A percentile compares a stretch with the other conserved stretches of the same genome.
Evolutionary conservation across 805 yeast genomes (phyloP).

Genomic region (Yueomyces sp.): DNA sequence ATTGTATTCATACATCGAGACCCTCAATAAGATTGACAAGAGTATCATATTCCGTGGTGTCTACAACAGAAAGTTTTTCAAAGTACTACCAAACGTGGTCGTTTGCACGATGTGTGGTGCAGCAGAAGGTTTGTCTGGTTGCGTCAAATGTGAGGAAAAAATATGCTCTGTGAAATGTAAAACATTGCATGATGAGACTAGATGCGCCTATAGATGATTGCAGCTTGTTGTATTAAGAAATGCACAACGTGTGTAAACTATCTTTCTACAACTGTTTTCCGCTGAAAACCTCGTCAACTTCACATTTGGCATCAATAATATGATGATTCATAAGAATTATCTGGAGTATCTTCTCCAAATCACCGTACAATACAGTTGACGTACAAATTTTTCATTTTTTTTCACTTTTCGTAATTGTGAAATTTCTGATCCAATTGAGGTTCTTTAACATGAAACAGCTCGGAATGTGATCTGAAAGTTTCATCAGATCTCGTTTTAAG

Average conservation of each 20-base stretch:
- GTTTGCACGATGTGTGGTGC: slow-evolving; percentile 25
- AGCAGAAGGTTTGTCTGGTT: slow-evolving; percentile 20
- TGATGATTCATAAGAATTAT: too few relatives aligned
- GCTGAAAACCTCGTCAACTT: neutral
- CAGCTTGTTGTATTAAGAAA: too few relatives aligned
- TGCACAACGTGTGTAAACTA: too few relatives aligned
- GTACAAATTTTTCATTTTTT: too few relatives aligned
- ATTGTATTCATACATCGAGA: slow-evolving; percentile 20
- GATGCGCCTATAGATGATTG: slow-evolving; percentile 11
- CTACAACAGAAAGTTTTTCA: slow-evolving; percentile 21
- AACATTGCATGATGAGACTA: slow-evolving; percentile 22
- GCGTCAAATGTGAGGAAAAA: slow-evolving; percentile 22
- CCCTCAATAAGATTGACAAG: slow-evolving; percentile 18
- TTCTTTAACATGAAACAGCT: too few relatives aligned
- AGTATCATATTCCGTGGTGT: slow-evolving; percentile 20
- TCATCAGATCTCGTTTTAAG: too few relatives aligned
- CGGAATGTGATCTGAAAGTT: too few relatives aligned
- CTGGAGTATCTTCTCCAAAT: too few relatives aligned
- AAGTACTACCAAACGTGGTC: slow-evolving; percentile 21
- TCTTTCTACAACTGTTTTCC: too few relatives aligned
- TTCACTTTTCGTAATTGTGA: too few relatives aligned
- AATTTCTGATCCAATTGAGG: too few relatives aligned
- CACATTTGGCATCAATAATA: neutral
- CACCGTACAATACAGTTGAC: too few relatives aligned
- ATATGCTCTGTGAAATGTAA: slow-evolving; percentile 22